Evolutionary conservation across 208 protist genomes (phyloP).

Genomic region (Phytomonas serpens): DNA sequence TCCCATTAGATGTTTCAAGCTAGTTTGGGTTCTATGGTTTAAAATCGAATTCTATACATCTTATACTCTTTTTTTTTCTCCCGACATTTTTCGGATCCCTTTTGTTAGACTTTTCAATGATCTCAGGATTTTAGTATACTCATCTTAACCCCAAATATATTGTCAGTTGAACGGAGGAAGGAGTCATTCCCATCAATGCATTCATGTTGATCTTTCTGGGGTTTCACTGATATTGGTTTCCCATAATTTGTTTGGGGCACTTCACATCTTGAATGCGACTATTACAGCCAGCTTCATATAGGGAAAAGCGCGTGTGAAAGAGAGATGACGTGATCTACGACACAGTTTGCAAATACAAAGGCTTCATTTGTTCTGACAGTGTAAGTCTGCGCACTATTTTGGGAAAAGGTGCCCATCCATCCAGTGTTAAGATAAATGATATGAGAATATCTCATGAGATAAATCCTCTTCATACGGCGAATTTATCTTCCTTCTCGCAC

Average conservation of each 20-base stretch:
- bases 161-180: neutral
- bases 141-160: neutral
- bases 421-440: neutral
- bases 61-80: neutral
- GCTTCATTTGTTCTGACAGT: neutral
- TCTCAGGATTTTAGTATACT: neutral
- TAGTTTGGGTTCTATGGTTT: neutral
- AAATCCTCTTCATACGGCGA: neutral
- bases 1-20: neutral
- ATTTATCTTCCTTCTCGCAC: neutral
- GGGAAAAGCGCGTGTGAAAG: neutral
- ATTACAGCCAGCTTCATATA: neutral
- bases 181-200: neutral
- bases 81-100: neutral
- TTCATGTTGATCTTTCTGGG: neutral
- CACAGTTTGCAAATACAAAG: neutral
- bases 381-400: neutral
- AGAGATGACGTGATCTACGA: neutral
- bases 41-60: neutral
- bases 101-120: neutral
- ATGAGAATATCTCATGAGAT: neutral
- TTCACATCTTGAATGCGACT: neutral
- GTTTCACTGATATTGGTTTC: neutral
- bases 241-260: neutral
- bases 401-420: neutral